These are phyloP conservation scores for Boehmeria nivea DNA, from an alignment of 306 rosid genomes.

Conservation along the genomic window DNA sequence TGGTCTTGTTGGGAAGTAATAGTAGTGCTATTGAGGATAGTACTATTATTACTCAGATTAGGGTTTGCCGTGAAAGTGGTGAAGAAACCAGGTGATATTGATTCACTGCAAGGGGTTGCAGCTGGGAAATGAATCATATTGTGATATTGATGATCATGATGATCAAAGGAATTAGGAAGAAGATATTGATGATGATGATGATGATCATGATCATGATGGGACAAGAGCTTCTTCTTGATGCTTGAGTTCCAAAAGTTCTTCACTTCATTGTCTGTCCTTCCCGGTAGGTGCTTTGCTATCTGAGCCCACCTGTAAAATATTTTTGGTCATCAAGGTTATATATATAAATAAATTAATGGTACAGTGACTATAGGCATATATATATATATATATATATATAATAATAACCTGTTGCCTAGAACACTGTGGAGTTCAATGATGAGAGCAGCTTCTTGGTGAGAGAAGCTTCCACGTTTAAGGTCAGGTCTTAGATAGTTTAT, in stretches of 20 bases:
- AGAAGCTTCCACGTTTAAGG: conserved; percentile 90
- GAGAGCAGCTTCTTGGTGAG: conserved; percentile 89
- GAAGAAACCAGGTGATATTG: conserved; percentile 34
- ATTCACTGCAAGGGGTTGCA: conserved; percentile 11
- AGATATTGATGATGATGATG: conserved; percentile 18
- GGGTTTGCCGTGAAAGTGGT: conserved; percentile 54
- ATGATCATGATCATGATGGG: conserved; percentile 43
- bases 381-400: not conserved
- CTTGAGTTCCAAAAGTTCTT: conserved; percentile 99
- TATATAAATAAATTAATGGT: not conserved
- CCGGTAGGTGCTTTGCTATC: conserved; percentile 93
- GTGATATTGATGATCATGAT: conserved; percentile 23
- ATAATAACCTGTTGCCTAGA: conserved; percentile 71
- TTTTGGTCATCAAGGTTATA: not conserved
- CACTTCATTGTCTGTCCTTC: conserved; percentile 98
- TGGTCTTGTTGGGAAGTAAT: conserved; percentile 19
- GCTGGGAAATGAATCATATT: conserved; percentile 28
- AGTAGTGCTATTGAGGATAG: conserved; percentile 11
- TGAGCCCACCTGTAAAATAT: conserved; percentile 74
- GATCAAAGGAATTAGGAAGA: conserved; percentile 46
- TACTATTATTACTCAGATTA: conserved; percentile 13
- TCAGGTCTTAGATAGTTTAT: conserved; percentile 94
- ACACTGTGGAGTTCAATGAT: conserved; percentile 83
- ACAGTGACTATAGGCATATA: no score
- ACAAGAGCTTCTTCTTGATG: conserved; percentile 81